phyloP scores from a whole-genome alignment of 75 land plant species.

The Larix kaempferi region DNA sequence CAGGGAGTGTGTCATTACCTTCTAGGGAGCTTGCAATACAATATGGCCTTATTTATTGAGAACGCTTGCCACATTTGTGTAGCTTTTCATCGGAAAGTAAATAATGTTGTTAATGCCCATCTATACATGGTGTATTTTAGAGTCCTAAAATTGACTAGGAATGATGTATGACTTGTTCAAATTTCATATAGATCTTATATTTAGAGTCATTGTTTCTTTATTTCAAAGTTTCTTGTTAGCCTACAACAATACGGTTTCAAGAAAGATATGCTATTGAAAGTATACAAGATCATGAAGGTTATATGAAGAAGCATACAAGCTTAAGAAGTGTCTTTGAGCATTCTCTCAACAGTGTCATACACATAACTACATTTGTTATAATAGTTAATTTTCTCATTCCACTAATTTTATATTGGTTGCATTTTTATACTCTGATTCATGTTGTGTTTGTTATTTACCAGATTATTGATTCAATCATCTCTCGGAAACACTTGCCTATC shows the following conservation, averaged over 20 bases:
- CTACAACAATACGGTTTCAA: neutral
- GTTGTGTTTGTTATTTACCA: conserved; percentile 26
- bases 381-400: neutral
- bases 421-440: neutral
- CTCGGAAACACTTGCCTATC: conserved; percentile 55
- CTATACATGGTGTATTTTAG: neutral
- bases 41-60: neutral
- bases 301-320: neutral
- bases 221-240: neutral
- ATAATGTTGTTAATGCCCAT: neutral
- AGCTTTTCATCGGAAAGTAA: neutral
- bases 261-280: neutral
- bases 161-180: neutral
- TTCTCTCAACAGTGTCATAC: neutral
- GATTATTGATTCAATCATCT: conserved; percentile 55
- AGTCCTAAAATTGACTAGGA: neutral
- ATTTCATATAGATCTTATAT: too few relatives aligned
- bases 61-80: neutral
- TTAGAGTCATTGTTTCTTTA: neutral
- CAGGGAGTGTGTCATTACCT: neutral
- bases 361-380: neutral
- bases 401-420: neutral
- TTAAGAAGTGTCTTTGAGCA: neutral
- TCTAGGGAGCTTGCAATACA: neutral
- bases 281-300: too few relatives aligned